Evolutionary conservation across 1,284 basidiomycete genomes (phyloP), one percentile per base, ranked within the genome.

Genomic region (Sporisorium scitamineum): DNA sequence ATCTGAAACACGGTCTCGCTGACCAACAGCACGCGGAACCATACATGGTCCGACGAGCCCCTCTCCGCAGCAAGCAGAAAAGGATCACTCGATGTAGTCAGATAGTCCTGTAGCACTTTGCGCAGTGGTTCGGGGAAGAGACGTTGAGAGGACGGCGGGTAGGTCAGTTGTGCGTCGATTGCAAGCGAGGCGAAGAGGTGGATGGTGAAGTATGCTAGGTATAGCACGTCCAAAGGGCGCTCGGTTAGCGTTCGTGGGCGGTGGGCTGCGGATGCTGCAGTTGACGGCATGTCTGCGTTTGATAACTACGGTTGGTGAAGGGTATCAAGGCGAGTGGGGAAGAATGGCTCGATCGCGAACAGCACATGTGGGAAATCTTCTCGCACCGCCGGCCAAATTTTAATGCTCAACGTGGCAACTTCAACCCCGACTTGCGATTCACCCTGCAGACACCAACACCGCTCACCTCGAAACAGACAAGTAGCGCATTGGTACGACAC

Each of bases 1-100:
- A 77, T 67, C 60, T 80, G 79, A 9, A 80, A 51, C 11, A 79
- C 20, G 16, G 72, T 56, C 54, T 79, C 77, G 65, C 67, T 68
- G 41, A 51, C 56, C 55, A 80, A 26, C 26, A 73, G 58, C 27
- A 71, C 74, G 3, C 59, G 44, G 39, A 80, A 80, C 79, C 79
- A 80, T n/a, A 66, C 64, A 27, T 79, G 70, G 5, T 61, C 61
- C n/a, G 58, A 1, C 11, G 70, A 71, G 3, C 47, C 18, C 5
- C 22, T 24, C 20, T 27, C 54, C 14, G 64, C 64, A 1, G 73
- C 68, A 3, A 59, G 51, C 44, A 80, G 29, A 39, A 80, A 73
- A 13, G 79, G 79, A 53, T 80, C 79, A 11, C 54, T 55, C 5
- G 74, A 76, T 6, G 54, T 59, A 9, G 51, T 42, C 29, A 80